Percentiles rank a stretch among this genome's conserved stretches.
These are phyloP conservation scores for Podila epigama DNA, from an alignment of 192 early-diverging fungal genomes.

Conservation along the genomic window DNA sequence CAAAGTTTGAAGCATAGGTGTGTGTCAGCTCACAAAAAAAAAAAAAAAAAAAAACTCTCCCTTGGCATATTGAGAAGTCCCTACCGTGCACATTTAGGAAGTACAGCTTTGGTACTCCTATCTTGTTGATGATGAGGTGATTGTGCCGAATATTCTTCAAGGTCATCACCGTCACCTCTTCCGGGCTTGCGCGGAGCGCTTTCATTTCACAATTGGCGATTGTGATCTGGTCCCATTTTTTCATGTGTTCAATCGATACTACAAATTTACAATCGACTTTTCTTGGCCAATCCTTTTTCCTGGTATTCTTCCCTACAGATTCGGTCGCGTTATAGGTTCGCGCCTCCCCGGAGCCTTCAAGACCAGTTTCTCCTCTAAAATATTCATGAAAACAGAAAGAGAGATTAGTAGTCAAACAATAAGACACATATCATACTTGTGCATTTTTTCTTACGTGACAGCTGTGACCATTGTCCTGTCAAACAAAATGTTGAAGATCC, in stretches of 20 bases:
- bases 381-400: neutral
- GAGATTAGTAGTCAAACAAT: neutral
- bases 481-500: neutral
- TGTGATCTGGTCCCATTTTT: conserved; percentile 6
- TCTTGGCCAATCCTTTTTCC: conserved; percentile 2
- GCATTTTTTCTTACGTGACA: neutral
- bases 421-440: neutral
- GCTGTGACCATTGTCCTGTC: neutral
- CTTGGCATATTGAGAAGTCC: too few species aligned
- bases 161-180: neutral
- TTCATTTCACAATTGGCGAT: conserved; percentile 21
- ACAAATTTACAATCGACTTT: conserved; percentile 18
- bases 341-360: conserved; percentile 5
- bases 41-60: neutral
- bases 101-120: conserved; percentile 2
- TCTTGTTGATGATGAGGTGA: conserved; percentile 10
- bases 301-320: neutral
- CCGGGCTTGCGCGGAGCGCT: conserved; percentile 4
- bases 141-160: conserved; percentile 12
- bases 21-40: neutral
- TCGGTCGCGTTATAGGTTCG: conserved; percentile 11
- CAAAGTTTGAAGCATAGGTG: neutral
- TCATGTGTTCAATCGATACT: conserved; percentile 4
- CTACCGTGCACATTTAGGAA: conserved; percentile 12
- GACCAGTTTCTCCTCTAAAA: conserved; percentile 17